A percentile compares a stretch with the other conserved stretches of the same genome.
Evolutionary conservation across 352 stramenopile genomes (phyloP).

Genomic region (Phytophthora idaei): DNA sequence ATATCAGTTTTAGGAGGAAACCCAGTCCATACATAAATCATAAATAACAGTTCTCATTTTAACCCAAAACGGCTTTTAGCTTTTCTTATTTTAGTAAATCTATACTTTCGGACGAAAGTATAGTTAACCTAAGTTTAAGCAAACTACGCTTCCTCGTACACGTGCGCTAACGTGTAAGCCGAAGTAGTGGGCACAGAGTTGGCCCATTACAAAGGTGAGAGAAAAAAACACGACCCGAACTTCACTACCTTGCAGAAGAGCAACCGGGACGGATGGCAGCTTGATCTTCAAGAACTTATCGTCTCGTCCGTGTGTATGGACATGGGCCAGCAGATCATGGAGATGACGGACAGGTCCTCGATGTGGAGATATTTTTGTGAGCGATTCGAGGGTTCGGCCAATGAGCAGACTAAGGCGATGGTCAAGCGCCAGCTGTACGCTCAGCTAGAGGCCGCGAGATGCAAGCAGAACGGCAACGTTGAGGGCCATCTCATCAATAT

Average conservation of each 20-base stretch:
- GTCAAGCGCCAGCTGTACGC: constrained; percentile 11
- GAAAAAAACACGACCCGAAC: neutral
- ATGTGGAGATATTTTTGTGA: constrained; percentile 14
- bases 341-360: neutral
- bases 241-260: constrained; percentile 1
- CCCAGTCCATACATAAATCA: too few species aligned
- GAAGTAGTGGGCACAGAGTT: too few species aligned
- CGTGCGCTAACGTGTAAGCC: too few species aligned
- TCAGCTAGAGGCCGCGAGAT: constrained; percentile 7
- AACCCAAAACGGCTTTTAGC: too few species aligned
- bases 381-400: constrained; percentile 2
- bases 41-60: too few species aligned
- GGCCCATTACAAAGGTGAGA: neutral
- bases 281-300: constrained; percentile 1
- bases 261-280: constrained; percentile 1
- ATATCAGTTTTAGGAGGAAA: too few species aligned
- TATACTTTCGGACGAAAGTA: too few species aligned
- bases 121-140: too few species aligned
- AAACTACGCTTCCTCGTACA: too few species aligned
- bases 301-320: constrained; percentile 14
- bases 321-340: constrained; percentile 15
- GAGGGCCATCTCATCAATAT: constrained; percentile 17
- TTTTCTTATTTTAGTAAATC: too few species aligned
- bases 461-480: constrained; percentile 19
- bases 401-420: constrained; percentile 6